These are phyloP conservation scores for Pichia sp. DNA, from an alignment of 1,139 yeast species.

Conservation along the genomic window DNA sequence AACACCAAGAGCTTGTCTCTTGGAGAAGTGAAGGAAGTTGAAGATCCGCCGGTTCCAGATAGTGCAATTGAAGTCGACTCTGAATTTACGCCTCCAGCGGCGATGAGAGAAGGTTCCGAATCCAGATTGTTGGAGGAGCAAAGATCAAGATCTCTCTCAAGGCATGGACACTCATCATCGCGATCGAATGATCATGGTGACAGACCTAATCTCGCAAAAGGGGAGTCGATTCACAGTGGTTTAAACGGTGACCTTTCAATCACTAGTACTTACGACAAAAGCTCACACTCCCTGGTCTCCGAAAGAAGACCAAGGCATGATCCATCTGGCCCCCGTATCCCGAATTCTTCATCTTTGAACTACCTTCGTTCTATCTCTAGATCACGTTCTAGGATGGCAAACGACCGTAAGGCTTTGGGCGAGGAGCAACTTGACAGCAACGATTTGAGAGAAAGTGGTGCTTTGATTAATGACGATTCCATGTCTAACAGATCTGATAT, in stretches of 20 bases:
- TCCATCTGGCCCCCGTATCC: conserved; percentile 24
- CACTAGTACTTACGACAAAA: conserved; percentile 11
- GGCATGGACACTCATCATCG: conserved; percentile 20
- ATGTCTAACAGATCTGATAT: conserved; percentile 31
- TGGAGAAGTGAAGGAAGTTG: conserved; percentile 9
- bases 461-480: conserved; percentile 32
- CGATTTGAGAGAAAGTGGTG: conserved; percentile 38
- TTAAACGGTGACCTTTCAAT: conserved; percentile 27
- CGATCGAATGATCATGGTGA: conserved; percentile 31
- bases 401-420: conserved; percentile 29
- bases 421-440: conserved; percentile 23
- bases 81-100: conserved; percentile 36
- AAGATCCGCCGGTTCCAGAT: conserved; percentile 29
- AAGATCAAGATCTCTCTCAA: conserved; percentile 20
- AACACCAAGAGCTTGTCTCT: conserved; percentile 6
- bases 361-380: conserved; percentile 60
- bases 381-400: conserved; percentile 48
- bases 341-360: conserved; percentile 32
- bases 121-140: conserved; percentile 40
- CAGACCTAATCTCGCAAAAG: conserved; percentile 60
- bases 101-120: conserved; percentile 39
- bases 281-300: conserved; percentile 11
- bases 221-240: conserved; percentile 56
- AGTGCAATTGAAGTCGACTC: conserved; percentile 34
- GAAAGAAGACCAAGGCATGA: conserved; percentile 34